A percentile compares a stretch with the other conserved stretches of the same genome.
phyloP scores from a whole-genome alignment of 805 yeast genomes.

The Starmerella floris region DNA sequence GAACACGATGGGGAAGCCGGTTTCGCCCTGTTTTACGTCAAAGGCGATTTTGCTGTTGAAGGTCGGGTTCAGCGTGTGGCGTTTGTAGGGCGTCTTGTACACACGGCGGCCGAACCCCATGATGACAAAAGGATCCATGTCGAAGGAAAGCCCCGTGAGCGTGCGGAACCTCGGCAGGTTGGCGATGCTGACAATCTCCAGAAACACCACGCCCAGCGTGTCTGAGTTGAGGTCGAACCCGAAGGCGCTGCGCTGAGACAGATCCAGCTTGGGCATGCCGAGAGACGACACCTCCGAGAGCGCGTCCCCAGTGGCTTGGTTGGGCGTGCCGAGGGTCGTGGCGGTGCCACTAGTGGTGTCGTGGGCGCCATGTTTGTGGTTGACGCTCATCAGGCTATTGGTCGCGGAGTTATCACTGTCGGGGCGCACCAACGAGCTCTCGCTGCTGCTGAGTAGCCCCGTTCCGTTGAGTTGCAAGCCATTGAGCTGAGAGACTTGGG shows the following conservation, averaged over 20 bases:
- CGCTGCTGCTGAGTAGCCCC: neutral
- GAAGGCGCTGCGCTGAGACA: neutral
- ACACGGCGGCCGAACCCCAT: slow-evolving; percentile 81
- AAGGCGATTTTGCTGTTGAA: slow-evolving; percentile 71
- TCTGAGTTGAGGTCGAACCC: slow-evolving; percentile 21
- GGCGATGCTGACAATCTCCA: slow-evolving; percentile 60
- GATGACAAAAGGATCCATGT: slow-evolving; percentile 94
- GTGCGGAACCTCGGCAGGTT: slow-evolving; percentile 69
- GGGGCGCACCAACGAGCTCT: neutral
- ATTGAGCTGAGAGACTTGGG: neutral
- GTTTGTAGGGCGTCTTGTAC: slow-evolving; percentile 69
- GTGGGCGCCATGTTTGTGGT: too few relatives aligned
- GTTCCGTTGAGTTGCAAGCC: too few relatives aligned
- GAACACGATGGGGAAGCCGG: slow-evolving; percentile 50
- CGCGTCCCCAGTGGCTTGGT: neutral
- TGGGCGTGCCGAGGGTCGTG: neutral
- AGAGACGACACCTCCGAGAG: slow-evolving; percentile 6
- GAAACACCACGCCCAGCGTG: slow-evolving; percentile 52
- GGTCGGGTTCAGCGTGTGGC: slow-evolving; percentile 70
- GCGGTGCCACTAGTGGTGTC: too few relatives aligned
- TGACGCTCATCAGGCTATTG: too few relatives aligned
- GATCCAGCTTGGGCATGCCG: slow-evolving; percentile 8
- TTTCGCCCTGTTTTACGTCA: slow-evolving; percentile 57
- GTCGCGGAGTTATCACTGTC: too few relatives aligned
- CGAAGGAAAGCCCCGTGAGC: slow-evolving; percentile 63